phyloP scores from a whole-genome alignment of 106 monocot species.

The Alisma plantagoaquatica region DNA sequence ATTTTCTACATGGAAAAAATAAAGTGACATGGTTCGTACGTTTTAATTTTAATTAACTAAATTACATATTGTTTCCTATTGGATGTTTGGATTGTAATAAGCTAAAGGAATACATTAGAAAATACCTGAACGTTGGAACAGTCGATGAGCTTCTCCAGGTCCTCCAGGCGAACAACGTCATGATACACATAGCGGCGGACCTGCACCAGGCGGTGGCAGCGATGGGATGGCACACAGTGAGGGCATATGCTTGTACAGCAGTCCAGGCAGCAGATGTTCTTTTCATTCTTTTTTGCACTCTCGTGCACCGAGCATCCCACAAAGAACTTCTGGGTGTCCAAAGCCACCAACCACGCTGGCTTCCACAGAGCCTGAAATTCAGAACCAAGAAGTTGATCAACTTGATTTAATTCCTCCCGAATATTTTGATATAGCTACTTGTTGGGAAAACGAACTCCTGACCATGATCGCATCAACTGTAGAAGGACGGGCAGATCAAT shows the following conservation, averaged over 20 bases:
- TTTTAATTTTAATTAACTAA: neutral
- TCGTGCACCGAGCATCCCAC: slow-evolving; percentile 49
- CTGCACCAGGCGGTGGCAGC: slow-evolving; percentile 59
- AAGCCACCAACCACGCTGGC: slow-evolving; percentile 77
- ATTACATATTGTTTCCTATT: neutral
- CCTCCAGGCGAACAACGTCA: slow-evolving; percentile 72
- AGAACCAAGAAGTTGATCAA: neutral
- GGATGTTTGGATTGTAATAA: no score
- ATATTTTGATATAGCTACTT: no score
- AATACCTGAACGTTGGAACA: slow-evolving; percentile 81
- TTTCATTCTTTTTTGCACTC: slow-evolving; percentile 76
- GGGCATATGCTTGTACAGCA: slow-evolving; percentile 87
- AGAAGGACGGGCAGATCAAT: neutral
- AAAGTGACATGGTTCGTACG: neutral
- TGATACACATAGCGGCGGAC: slow-evolving; percentile 85
- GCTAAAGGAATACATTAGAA: neutral
- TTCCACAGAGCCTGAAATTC: slow-evolving; percentile 40
- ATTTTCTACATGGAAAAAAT: neutral
- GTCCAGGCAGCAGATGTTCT: slow-evolving; percentile 83
- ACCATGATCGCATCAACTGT: neutral
- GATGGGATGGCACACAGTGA: slow-evolving; percentile 59
- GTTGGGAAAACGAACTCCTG: no score
- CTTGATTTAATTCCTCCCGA: neutral
- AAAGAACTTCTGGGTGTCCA: slow-evolving; percentile 67
- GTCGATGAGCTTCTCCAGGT: slow-evolving; percentile 87